Evolutionary conservation across 2,329 filamentous ascomycete species (phyloP), one percentile per base, ranked within the genome.

Genomic region (Eutypella sp.): DNA sequence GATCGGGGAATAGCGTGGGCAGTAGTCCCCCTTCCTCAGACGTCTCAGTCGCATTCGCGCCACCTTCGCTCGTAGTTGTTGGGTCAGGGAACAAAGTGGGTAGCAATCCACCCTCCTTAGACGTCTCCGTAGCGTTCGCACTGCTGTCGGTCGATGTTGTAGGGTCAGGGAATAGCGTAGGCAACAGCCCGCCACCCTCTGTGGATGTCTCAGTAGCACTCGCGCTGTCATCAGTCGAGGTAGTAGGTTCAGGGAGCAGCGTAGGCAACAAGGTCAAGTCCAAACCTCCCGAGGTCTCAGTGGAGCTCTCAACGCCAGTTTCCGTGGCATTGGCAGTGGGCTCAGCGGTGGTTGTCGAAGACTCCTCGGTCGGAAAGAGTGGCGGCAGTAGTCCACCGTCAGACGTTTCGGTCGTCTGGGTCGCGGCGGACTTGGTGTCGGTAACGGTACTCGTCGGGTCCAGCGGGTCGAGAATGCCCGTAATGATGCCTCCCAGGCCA

Each of bases 401-500:
- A n/a, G 36, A 9, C 19, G 36, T 9, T 20, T 38, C 36, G 23
- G 29, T 33, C 29, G 29, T 33, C 29, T 6, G 29, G 8, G 13
- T 23, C 11, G 36, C 19, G 23, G 18, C 4, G 8, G 36, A 9
- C 18, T 39, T 20, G 11, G 36, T 39, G n/a, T 19, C 36, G 36
- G 22, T 39, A 6, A 20, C 19, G 11, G 36, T 39, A 19, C 8
- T 13, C 19, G 36, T n/a, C 11, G 36, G 19, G 13, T 15, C 10
- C 13, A 50, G 25, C 34, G 36, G 41, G 19, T 39, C 19, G 8
- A 39, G 10, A n/a, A 39, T 22, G 18, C 20, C 11, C 10, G 50
- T 53, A 10, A 56, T 11, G 2, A 48, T 46, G 44, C 42, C 55
- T 4, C 58, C 19, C 13, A 61, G 49, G 42, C 56, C 59, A 41